Evolutionary conservation across 2,329 filamentous ascomycete species (phyloP).

Genomic region (Aspergillus arachidicola): DNA sequence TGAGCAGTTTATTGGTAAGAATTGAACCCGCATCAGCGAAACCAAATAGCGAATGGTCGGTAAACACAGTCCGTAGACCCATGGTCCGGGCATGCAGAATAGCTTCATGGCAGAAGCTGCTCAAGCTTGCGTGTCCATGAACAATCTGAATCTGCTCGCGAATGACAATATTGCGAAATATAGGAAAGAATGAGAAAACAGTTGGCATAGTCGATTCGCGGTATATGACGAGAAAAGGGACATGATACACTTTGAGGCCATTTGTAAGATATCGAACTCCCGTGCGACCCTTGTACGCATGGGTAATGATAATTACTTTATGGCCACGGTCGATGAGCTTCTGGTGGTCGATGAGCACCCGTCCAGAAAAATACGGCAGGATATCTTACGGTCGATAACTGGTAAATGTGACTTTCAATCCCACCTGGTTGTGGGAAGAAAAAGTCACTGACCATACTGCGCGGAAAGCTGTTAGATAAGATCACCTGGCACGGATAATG

Average conservation of each 20-base stretch:
- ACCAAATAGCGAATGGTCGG: conserved; percentile 94
- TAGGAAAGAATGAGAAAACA: conserved; percentile 96
- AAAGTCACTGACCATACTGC: conserved; percentile 94
- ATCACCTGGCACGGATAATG: neutral
- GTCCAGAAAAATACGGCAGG: conserved; percentile 1
- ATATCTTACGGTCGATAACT: conserved; percentile 71
- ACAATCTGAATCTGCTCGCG: conserved; percentile 96
- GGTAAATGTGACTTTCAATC: conserved; percentile 97
- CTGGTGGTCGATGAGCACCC: conserved; percentile 36
- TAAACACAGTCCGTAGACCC: conserved; percentile 94
- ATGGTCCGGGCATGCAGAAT: conserved; percentile 95
- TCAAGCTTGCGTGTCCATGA: conserved; percentile 93
- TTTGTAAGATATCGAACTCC: conserved; percentile 96
- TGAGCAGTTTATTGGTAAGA: conserved; percentile 92
- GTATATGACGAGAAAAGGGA: conserved; percentile 95
- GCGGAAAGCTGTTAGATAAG: conserved; percentile 20
- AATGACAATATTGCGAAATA: conserved; percentile 95
- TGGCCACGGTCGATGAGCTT: conserved; percentile 97
- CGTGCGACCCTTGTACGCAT: conserved; percentile 87
- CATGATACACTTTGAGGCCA: conserved; percentile 96
- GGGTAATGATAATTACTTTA: conserved; percentile 97
- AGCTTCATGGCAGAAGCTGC: conserved; percentile 89
- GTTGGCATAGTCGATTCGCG: conserved; percentile 92
- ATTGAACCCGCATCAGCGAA: conserved; percentile 97
- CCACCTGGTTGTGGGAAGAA: conserved; percentile 97